A percentile compares a stretch with the other conserved stretches of the same genome.
Evolutionary conservation across 2,329 filamentous ascomycete species (phyloP).

Genomic region (Hirsutella thompsonii): DNA sequence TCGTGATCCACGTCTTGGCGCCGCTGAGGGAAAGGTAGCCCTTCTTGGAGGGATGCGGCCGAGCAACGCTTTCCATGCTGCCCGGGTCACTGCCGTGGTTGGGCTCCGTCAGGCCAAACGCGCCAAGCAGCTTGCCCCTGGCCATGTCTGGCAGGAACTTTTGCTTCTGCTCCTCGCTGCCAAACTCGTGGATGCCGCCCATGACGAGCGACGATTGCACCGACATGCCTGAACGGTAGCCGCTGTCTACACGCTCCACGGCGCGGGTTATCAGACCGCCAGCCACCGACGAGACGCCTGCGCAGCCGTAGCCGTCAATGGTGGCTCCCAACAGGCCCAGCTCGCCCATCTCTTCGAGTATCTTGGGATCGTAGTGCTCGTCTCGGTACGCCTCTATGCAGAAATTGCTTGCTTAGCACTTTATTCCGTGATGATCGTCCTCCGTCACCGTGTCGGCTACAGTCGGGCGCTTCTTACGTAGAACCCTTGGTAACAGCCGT

Average conservation of each 20-base stretch:
- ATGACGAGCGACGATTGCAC: conserved; percentile 89
- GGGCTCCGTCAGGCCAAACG: conserved; percentile 83
- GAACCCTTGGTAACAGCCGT: conserved; percentile 67
- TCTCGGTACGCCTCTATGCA: conserved; percentile 64
- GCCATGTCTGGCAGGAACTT: conserved; percentile 70
- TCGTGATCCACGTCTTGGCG: conserved; percentile 91
- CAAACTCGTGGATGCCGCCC: conserved; percentile 83
- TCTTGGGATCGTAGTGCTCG: conserved; percentile 75
- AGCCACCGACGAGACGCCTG: conserved; percentile 76
- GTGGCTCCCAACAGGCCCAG: conserved; percentile 78
- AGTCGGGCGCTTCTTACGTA: conserved; percentile 45
- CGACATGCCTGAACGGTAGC: conserved; percentile 85
- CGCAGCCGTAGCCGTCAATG: conserved; percentile 79
- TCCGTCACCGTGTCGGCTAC: not conserved
- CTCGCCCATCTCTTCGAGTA: conserved; percentile 85
- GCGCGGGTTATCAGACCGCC: conserved; percentile 83
- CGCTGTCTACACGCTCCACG: conserved; percentile 82
- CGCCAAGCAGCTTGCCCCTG: conserved; percentile 69
- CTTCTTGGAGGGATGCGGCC: conserved; percentile 69
- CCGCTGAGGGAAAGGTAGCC: conserved; percentile 71
- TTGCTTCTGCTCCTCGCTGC: conserved; percentile 77
- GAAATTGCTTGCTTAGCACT: not conserved
- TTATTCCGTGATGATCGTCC: not conserved
- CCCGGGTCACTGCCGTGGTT: conserved; percentile 89
- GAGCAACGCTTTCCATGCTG: conserved; percentile 81